phyloP scores from a whole-genome alignment of 441 rosid genomes.

The Rhodomyrtus psidioides region DNA sequence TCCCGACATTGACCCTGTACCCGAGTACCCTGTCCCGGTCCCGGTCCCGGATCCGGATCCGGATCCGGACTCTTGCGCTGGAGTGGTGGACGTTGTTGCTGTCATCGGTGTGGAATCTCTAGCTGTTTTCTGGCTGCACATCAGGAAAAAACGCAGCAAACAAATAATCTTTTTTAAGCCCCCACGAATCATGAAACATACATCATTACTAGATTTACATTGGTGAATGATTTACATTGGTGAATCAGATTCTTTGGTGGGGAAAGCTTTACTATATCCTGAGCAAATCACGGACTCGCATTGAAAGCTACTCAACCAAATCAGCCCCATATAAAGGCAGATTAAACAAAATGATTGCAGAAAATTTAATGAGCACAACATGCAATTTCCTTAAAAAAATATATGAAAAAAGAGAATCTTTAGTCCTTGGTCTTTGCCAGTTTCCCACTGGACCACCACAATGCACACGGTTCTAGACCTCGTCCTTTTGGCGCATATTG shows the following conservation, averaged over 20 bases:
- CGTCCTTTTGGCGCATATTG: neutral
- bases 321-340: neutral
- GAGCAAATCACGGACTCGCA: neutral
- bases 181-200: neutral
- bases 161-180: neutral
- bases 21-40: slow-evolving; percentile 13
- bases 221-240: neutral
- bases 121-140: slow-evolving; percentile 72
- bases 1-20: slow-evolving; percentile 23
- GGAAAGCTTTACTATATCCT: neutral
- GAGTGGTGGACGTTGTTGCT: slow-evolving; percentile 10
- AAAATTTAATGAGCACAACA: neutral
- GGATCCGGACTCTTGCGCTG: neutral
- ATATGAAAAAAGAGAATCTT: slow-evolving; percentile 4
- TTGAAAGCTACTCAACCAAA: neutral
- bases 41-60: neutral
- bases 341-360: neutral
- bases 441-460: neutral
- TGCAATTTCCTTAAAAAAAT: neutral
- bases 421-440: neutral
- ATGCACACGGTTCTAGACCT: neutral
- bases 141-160: neutral
- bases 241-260: neutral
- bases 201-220: neutral
- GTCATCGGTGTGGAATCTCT: slow-evolving; percentile 49